Percentiles rank a stretch among this genome's conserved stretches.
phyloP scores from a whole-genome alignment of 1,139 yeast genomes.

The Hemisphaericaspora xylofermentans region DNA sequence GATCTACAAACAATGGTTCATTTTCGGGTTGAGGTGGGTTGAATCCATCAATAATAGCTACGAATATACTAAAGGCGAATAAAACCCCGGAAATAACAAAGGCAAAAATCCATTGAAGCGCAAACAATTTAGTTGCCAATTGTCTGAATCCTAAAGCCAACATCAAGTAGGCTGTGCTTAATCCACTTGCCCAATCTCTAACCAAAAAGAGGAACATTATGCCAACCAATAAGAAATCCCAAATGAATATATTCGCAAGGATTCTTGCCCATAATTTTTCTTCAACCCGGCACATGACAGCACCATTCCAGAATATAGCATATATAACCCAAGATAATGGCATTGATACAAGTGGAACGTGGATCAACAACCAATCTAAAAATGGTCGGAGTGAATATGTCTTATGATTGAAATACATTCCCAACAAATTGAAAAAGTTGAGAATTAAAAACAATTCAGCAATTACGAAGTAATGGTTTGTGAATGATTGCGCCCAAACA shows the following conservation, averaged over 20 bases:
- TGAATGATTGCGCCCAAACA: slow-evolving; percentile 62
- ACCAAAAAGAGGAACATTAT: slow-evolving; percentile 53
- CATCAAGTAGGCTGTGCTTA: slow-evolving; percentile 54
- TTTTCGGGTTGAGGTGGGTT: slow-evolving; percentile 16
- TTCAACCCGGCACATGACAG: slow-evolving; percentile 54
- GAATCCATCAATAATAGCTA: slow-evolving; percentile 31
- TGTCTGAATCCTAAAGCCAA: slow-evolving; percentile 73
- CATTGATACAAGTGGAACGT: slow-evolving; percentile 62
- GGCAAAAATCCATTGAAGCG: slow-evolving; percentile 85
- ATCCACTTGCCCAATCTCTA: slow-evolving; percentile 72
- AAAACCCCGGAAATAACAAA: slow-evolving; percentile 59
- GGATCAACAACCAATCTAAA: slow-evolving; percentile 54
- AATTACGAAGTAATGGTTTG: slow-evolving; percentile 51
- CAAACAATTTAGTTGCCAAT: slow-evolving; percentile 63
- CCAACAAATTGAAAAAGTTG: slow-evolving; percentile 58
- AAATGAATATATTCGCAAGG: slow-evolving; percentile 68
- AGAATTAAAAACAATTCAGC: slow-evolving; percentile 56
- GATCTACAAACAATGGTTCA: slow-evolving; percentile 28
- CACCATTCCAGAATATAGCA: slow-evolving; percentile 82
- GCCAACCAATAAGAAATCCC: slow-evolving; percentile 76
- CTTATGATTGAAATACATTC: slow-evolving; percentile 58
- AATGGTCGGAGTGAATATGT: slow-evolving; percentile 55
- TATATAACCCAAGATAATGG: slow-evolving; percentile 76
- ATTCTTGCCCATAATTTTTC: slow-evolving; percentile 63
- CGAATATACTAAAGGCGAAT: slow-evolving; percentile 46